phyloP scores from a whole-genome alignment of 1,139 yeast species.

The Debaryomyces nepalensis region DNA sequence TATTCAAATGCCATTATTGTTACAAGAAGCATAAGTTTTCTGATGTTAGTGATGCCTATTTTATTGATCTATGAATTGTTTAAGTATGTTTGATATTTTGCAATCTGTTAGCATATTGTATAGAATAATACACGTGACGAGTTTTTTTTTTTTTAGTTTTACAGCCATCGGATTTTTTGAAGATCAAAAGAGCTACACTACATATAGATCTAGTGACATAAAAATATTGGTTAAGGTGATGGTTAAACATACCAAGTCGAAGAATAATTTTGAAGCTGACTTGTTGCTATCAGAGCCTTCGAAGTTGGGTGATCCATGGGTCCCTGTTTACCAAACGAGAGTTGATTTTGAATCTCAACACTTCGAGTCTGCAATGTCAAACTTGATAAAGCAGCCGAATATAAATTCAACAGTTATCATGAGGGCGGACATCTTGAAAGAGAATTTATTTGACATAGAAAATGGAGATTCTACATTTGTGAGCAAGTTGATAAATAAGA shows the following conservation, averaged over 20 bases:
- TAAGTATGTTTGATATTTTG: too few relatives aligned
- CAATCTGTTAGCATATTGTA: too few relatives aligned
- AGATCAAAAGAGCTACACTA: neutral
- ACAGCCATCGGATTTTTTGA: slow-evolving; percentile 6
- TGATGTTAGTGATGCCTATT: slow-evolving; percentile 49
- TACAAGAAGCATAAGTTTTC: slow-evolving; percentile 49
- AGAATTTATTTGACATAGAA: slow-evolving; percentile 47
- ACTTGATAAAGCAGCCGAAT: slow-evolving; percentile 83
- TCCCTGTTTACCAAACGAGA: slow-evolving; percentile 51
- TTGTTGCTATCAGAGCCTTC: slow-evolving; percentile 33
- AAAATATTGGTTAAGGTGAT: slow-evolving; percentile 9
- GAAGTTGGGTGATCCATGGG: slow-evolving; percentile 69
- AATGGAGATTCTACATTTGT: slow-evolving; percentile 39
- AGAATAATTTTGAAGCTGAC: slow-evolving; percentile 12
- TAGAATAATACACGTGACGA: slow-evolving; percentile 5
- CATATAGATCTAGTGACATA: neutral
- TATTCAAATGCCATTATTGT: slow-evolving; percentile 54
- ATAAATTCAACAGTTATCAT: slow-evolving; percentile 89
- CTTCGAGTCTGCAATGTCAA: slow-evolving; percentile 77
- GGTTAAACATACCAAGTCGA: slow-evolving; percentile 15
- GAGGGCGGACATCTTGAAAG: slow-evolving; percentile 81
- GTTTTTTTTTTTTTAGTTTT: slow-evolving; percentile 1
- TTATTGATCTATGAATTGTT: slow-evolving; percentile 40
- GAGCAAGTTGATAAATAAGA: slow-evolving; percentile 37
- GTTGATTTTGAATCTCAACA: slow-evolving; percentile 55